Evolutionary conservation across 2,329 filamentous ascomycete genomes (phyloP).

Genomic region (Ophiostoma montium): DNA sequence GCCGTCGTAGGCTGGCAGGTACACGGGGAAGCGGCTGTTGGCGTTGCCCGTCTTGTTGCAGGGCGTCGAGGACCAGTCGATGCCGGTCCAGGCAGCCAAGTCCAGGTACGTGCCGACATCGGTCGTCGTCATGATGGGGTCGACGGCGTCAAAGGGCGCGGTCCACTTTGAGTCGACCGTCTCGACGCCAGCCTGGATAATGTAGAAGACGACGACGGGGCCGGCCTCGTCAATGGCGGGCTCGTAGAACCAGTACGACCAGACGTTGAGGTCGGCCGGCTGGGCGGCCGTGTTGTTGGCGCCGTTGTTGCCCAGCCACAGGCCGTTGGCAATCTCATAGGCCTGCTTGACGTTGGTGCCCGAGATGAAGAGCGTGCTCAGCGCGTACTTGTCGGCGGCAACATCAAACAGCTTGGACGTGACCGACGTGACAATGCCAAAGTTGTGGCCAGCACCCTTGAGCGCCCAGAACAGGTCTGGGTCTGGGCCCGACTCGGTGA

Average conservation of each 20-base stretch:
- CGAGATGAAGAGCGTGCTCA: conserved; percentile 27
- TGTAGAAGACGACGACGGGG: conserved; percentile 27
- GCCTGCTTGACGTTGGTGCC: conserved; percentile 31
- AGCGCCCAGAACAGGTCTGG: conserved; percentile 42
- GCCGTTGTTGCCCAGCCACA: conserved; percentile 24
- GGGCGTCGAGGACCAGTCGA: conserved; percentile 21
- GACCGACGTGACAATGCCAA: conserved; percentile 32
- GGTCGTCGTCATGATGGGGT: conserved; percentile 18
- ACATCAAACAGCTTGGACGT: conserved; percentile 34
- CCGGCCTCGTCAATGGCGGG: conserved; percentile 24
- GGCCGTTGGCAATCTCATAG: conserved; percentile 28
- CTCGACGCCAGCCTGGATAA: conserved; percentile 29
- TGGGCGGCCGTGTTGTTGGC: conserved; percentile 16
- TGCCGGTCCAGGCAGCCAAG: conserved; percentile 29
- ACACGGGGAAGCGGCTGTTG: conserved; percentile 30
- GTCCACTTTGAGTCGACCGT: conserved; percentile 21
- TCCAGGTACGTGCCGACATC: conserved; percentile 29
- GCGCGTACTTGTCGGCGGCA: conserved; percentile 22
- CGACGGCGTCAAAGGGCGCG: conserved; percentile 28
- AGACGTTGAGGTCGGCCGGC: conserved; percentile 32
- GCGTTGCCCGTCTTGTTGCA: conserved; percentile 28
- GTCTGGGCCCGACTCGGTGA: conserved; percentile 18
- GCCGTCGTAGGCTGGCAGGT: conserved; percentile 25
- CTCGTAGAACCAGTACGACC: conserved; percentile 32
- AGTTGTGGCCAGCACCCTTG: conserved; percentile 43